These are phyloP conservation scores for Mycena maculata DNA, from an alignment of 768 basidiomycete species.

Conservation along the genomic window DNA sequence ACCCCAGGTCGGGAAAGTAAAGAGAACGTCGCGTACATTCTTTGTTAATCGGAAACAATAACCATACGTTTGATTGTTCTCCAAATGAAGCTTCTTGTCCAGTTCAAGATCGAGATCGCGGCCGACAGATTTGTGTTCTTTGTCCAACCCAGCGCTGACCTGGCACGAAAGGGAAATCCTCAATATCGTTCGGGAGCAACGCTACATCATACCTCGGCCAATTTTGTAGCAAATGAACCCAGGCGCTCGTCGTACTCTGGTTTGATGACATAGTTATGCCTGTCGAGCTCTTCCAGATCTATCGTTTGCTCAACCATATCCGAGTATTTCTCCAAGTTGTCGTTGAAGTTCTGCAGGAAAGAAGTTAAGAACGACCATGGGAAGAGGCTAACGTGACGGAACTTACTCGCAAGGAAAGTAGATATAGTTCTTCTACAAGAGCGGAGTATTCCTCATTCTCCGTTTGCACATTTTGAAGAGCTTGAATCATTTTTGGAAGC, in stretches of 20 bases:
- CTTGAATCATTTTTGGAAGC: constrained; percentile 80
- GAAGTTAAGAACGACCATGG: background rate
- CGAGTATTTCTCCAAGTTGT: constrained; percentile 78
- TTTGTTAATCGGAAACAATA: constrained; percentile 95
- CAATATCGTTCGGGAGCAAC: background rate
- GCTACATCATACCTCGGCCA: constrained; percentile 61
- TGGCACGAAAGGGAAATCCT: constrained; percentile 34
- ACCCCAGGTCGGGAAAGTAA: background rate
- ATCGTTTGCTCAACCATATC: constrained; percentile 98
- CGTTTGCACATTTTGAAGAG: constrained; percentile 62
- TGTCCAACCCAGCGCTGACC: constrained; percentile 84
- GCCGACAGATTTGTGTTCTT: constrained; percentile 79
- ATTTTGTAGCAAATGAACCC: constrained; percentile 71
- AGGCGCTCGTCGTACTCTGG: constrained; percentile 89
- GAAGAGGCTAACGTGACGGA: background rate
- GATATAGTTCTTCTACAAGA: constrained; percentile 77
- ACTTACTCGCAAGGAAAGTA: constrained; percentile 68
- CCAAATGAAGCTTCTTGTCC: constrained; percentile 95
- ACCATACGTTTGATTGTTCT: constrained; percentile 89
- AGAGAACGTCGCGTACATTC: constrained; percentile 65
- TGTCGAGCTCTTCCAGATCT: constrained; percentile 86
- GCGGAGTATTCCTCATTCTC: constrained; percentile 56
- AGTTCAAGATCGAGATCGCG: constrained; percentile 82
- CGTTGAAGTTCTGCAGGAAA: constrained; percentile 67
- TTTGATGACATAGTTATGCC: constrained; percentile 91